Percentiles rank a stretch among this genome's conserved stretches.
Conservation (phyloP, 1,284 basidiomycete genomes). For the Cerioporus squamosus region DNA sequence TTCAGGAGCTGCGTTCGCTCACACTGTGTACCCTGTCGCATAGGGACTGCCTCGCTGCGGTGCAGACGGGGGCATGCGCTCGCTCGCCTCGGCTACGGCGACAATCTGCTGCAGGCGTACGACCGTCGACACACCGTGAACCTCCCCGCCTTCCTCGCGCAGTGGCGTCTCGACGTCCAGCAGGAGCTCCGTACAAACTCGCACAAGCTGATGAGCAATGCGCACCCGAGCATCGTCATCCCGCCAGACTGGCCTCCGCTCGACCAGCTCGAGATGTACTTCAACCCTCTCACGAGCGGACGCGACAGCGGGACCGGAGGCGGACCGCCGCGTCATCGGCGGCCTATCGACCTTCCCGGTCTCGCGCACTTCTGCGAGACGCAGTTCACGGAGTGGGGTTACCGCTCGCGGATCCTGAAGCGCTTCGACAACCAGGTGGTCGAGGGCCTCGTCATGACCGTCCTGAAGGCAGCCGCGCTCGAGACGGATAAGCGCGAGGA, state of each 20-base stretch:
- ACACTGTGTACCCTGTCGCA: background rate
- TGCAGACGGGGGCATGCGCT: slow-evolving; percentile 39
- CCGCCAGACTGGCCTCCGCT: slow-evolving; percentile 39
- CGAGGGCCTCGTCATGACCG: slow-evolving; percentile 43
- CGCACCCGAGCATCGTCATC: slow-evolving; percentile 42
- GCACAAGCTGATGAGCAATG: slow-evolving; percentile 42
- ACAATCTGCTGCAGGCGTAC: slow-evolving; percentile 47
- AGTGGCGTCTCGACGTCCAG: slow-evolving; percentile 48
- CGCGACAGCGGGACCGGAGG: slow-evolving; percentile 25
- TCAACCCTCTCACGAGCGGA: slow-evolving; percentile 41
- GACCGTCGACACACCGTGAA: slow-evolving; percentile 25
- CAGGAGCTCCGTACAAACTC: slow-evolving; percentile 53
- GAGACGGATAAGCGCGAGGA: slow-evolving; percentile 43
- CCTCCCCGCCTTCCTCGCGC: slow-evolving; percentile 36
- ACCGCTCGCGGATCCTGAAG: background rate
- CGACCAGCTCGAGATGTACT: slow-evolving; percentile 50
- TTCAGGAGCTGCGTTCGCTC: slow-evolving; percentile 21
- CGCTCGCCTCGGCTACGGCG: slow-evolving; percentile 47
- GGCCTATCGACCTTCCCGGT: slow-evolving; percentile 44
- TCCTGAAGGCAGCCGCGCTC: slow-evolving; percentile 46
- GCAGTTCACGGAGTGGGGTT: slow-evolving; percentile 56
- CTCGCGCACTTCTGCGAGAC: slow-evolving; percentile 56
- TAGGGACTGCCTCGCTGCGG: slow-evolving; percentile 44
- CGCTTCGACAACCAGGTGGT: slow-evolving; percentile 30
- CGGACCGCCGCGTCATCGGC: slow-evolving; percentile 35